phyloP scores from a whole-genome alignment of 192 early-diverging fungal species.

The Powellomyces hirtus region DNA sequence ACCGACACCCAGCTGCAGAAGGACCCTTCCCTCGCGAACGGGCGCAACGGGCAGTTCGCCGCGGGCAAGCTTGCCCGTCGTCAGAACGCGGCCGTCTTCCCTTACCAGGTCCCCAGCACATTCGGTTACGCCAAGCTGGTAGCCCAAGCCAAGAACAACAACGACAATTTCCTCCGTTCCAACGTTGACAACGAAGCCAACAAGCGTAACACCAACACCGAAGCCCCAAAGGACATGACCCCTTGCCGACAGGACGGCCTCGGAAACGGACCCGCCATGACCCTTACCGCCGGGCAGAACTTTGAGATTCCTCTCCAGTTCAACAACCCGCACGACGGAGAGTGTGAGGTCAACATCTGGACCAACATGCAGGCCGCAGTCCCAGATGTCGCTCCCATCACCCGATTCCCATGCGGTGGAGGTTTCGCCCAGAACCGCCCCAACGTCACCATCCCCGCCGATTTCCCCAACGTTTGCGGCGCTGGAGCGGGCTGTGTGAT shows the following conservation, averaged over 20 bases:
- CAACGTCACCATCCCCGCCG: conserved; percentile 31
- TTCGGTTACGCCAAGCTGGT: conserved; percentile 20
- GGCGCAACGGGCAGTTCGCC: conserved; percentile 9
- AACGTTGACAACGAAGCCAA: conserved; percentile 37
- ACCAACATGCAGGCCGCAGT: conserved; percentile 12
- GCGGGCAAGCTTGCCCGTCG: conserved; percentile 3
- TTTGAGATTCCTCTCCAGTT: conserved; percentile 27
- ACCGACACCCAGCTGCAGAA: conserved; percentile 19
- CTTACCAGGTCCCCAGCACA: conserved; percentile 25
- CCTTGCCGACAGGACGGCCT: conserved; percentile 19
- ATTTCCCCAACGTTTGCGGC: conserved; percentile 30
- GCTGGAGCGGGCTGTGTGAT: conserved; percentile 21
- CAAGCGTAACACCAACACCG: conserved; percentile 28
- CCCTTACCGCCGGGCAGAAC: conserved; percentile 12
- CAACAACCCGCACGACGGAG: conserved; percentile 36
- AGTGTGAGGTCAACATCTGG: conserved; percentile 38
- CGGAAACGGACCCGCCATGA: not conserved
- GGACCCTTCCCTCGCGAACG: conserved; percentile 14
- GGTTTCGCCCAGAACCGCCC: conserved; percentile 21
- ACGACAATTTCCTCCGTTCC: conserved; percentile 34
- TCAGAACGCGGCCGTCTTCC: not conserved
- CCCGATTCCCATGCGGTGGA: conserved; percentile 25
- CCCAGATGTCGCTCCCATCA: conserved; percentile 23
- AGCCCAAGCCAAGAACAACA: conserved; percentile 28
- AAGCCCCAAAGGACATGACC: conserved; percentile 26